Percentiles rank a stretch among this genome's conserved stretches.
These are phyloP conservation scores for Phytophthora meadii DNA, from an alignment of 352 stramenopile species.

Conservation along the genomic window DNA sequence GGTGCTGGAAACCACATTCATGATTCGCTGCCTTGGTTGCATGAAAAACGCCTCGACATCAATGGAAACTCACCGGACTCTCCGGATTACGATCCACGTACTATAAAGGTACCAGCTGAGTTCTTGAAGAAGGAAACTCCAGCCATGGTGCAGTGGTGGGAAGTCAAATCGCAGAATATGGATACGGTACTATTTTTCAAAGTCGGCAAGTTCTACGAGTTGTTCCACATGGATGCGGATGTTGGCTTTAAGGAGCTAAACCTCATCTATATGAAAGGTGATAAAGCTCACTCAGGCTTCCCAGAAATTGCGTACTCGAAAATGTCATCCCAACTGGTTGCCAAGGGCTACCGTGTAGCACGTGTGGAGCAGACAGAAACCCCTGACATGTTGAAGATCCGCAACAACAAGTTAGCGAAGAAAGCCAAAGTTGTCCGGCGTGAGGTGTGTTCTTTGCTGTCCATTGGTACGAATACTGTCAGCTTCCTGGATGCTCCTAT, in stretches of 20 bases:
- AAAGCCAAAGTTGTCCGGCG: constrained; percentile 92
- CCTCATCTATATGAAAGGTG: constrained; percentile 99
- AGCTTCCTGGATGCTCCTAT: constrained; percentile 93
- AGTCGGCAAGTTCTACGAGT: constrained; percentile 97
- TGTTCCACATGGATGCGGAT: constrained; percentile 99
- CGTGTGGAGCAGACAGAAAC: constrained; percentile 99
- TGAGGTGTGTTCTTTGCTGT: constrained; percentile 97
- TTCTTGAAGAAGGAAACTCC: constrained; percentile 94
- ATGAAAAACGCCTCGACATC: constrained; percentile 88
- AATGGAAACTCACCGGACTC: constrained; percentile 83
- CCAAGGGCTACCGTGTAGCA: constrained; percentile 97
- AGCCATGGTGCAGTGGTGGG: constrained; percentile 98
- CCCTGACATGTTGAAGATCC: constrained; percentile 95
- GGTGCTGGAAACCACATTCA: constrained; percentile 86
- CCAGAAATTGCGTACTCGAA: constrained; percentile 98
- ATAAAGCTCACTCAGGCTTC: constrained; percentile 98
- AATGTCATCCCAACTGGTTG: constrained; percentile 95
- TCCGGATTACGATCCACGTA: constrained; percentile 93
- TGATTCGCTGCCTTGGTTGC: constrained; percentile 93
- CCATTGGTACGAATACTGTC: constrained; percentile 94
- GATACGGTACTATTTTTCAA: constrained; percentile 99
- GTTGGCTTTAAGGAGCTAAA: constrained; percentile 95
- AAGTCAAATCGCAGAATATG: constrained; percentile 97
- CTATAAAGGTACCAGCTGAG: constrained; percentile 88
- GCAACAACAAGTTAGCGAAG: constrained; percentile 82